phyloP scores from a whole-genome alignment of 331 rosid genomes.

The Pyracantha coccinea region DNA sequence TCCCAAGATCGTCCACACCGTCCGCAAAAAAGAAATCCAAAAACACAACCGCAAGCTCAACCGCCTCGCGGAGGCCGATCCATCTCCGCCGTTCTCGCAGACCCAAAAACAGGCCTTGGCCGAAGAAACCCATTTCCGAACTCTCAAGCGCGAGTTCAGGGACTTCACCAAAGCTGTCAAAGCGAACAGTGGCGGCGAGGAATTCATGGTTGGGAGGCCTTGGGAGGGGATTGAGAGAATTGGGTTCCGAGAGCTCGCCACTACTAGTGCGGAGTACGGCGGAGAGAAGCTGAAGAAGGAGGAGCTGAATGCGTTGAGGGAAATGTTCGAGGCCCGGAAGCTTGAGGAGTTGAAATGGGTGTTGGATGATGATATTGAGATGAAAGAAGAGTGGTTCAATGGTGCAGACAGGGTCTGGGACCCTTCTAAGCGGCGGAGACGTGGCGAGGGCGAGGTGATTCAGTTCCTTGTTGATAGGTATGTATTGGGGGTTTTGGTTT shows the following conservation, averaged over 20 bases:
- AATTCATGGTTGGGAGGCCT: conserved; percentile 52
- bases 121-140: conserved; percentile 47
- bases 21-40: conserved; percentile 78
- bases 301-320: conserved; percentile 52
- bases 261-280: conserved; percentile 14
- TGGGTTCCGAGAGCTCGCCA: conserved; percentile 39
- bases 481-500: conserved; percentile 12
- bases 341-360: conserved; percentile 60
- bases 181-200: conserved; percentile 7
- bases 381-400: conserved; percentile 38
- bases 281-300: conserved; percentile 59
- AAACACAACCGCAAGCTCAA: conserved; percentile 63
- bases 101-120: conserved; percentile 31
- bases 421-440: conserved; percentile 28
- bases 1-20: conserved; percentile 69
- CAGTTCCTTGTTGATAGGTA: conserved; percentile 84
- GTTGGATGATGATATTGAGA: conserved; percentile 62
- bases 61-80: conserved; percentile 20
- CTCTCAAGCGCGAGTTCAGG: conserved; percentile 45
- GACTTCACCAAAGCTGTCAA: conserved; percentile 40
- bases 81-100: conserved; percentile 25
- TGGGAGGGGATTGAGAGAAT: conserved; percentile 55
- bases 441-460: conserved; percentile 57
- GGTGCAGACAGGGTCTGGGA: conserved; percentile 22
- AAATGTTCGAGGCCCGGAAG: conserved; percentile 56